Base-by-base conservation (phyloP, 2,329 filamentous ascomycete genomes). In the Trichoderma simmonsii region DNA sequence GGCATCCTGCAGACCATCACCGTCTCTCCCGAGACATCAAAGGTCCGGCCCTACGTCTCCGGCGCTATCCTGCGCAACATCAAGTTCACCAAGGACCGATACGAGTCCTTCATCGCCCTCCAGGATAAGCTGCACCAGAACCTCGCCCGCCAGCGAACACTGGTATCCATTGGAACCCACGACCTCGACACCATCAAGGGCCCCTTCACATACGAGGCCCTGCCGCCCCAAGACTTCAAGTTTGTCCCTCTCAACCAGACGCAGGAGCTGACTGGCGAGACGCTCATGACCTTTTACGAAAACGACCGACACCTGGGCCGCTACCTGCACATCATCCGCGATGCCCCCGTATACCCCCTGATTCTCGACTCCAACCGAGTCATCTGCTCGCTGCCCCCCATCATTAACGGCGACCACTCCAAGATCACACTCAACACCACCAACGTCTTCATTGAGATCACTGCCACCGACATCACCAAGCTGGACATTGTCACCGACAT, bases 51-150 rank as follows among this genome's bases (percentile, higher is more conserved):
- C 54, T 93, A 96, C 75, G 92, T 97, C 75, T 93, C 95, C 18
- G 94, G 92, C 73, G 94, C 95, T 62, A 93, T 99, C 75, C 86
- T 99, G 74, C 91, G 96, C 76, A 93, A 94, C 80, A 88, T 99
- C 85, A 94, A 91, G 79, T 98, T 99, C 86, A 95, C 93, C 77
- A 88, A 96, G 85, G 93, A 91, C 76, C 89, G 92, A 76, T 99
- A 99, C 82, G 93, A 97, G 77, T 98, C 94, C 79, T 99, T 99
- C 92, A 99, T 99, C 80, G 89, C 92, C 71, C 88, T 99, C 62
- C 96, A 99, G 85, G 97, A 99, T 85, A 99, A 99, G 86, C 89
- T 99, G 62, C 96, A 99, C 85, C 92, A 95, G 81, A 99, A 99
- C 80, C 86, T 99, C 75, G 97, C 96, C 63, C 90, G 96, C 74